These are phyloP conservation scores for Aegilops umbellulata DNA, from an alignment of 176 grass and related monocot genomes.

Conservation along the genomic window DNA sequence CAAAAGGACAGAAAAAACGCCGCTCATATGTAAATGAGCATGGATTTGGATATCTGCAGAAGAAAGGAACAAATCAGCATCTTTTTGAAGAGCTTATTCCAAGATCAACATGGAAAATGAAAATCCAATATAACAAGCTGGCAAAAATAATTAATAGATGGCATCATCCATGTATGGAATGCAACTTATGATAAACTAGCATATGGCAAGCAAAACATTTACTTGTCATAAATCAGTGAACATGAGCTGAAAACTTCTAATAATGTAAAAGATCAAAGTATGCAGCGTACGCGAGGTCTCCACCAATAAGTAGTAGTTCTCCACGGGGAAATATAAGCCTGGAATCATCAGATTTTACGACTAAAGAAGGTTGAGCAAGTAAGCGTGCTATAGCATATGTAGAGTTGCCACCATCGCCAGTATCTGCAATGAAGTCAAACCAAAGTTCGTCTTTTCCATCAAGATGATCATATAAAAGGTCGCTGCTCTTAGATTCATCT, in stretches of 20 bases:
- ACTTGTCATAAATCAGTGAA: constrained; percentile 6
- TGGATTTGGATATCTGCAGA: constrained; percentile 86
- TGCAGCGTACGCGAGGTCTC: constrained; percentile 63
- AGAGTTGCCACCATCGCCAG: constrained; percentile 90
- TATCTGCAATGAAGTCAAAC: constrained; percentile 99
- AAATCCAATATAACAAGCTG: neutral
- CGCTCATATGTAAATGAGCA: constrained; percentile 91
- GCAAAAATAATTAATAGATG: neutral
- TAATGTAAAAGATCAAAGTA: neutral
- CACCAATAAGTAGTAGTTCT: constrained; percentile 63
- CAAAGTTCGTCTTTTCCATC: constrained; percentile 82
- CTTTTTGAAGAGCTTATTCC: neutral
- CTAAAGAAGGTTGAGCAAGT: constrained; percentile 75
- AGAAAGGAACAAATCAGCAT: constrained; percentile 24
- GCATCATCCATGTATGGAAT: neutral
- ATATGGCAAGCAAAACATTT: neutral
- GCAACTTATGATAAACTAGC: constrained; percentile 1
- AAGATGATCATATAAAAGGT: constrained; percentile 82
- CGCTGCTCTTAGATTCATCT: constrained; percentile 67
- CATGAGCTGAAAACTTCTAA: neutral
- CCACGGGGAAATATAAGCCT: constrained; percentile 51
- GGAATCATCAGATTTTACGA: constrained; percentile 45
- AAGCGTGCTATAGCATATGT: constrained; percentile 84
- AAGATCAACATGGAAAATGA: constrained; percentile 7
- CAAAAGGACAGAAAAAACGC: constrained; percentile 90